Evolutionary conservation across 176 grass and related monocot genomes (phyloP).

Genomic region (Panicum miliaceum): DNA sequence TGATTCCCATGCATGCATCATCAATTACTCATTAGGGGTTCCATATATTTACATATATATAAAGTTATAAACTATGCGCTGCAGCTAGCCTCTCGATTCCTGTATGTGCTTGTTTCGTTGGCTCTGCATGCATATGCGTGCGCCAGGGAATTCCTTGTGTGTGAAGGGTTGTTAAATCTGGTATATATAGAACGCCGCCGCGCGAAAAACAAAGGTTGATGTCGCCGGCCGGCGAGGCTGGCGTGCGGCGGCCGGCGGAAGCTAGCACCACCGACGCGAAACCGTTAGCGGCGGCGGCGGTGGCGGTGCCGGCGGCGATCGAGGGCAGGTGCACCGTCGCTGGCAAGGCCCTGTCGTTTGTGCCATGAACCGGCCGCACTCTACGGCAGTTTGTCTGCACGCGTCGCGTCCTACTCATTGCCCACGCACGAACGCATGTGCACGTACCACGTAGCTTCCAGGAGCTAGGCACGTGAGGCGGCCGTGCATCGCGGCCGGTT

Average conservation of each 20-base stretch:
- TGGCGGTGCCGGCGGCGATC: not conserved
- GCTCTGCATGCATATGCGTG: slow-evolving; percentile 10
- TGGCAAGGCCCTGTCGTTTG: not conserved
- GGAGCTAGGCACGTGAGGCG: slow-evolving; percentile 13
- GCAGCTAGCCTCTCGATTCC: not conserved
- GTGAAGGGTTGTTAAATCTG: too few relatives aligned
- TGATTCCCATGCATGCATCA: slow-evolving; percentile 24
- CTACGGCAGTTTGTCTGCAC: not conserved
- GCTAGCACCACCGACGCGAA: not conserved
- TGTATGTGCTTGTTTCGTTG: not conserved
- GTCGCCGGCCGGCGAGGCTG: not conserved
- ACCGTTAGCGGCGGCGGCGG: not conserved
- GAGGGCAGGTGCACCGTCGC: not conserved
- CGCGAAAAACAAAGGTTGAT: too few relatives aligned
- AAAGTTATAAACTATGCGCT: not conserved
- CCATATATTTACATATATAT: not conserved
- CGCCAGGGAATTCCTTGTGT: not conserved
- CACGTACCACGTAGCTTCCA: not conserved
- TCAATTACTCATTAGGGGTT: too few relatives aligned
- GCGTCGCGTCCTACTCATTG: not conserved
- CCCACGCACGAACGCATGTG: not conserved
- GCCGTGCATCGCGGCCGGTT: slow-evolving; percentile 18
- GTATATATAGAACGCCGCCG: too few relatives aligned
- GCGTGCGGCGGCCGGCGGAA: not conserved
- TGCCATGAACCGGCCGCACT: not conserved